These are phyloP conservation scores for Lindgomyces ingoldianus DNA, from an alignment of 495 filamentous ascomycete species.

Conservation along the genomic window DNA sequence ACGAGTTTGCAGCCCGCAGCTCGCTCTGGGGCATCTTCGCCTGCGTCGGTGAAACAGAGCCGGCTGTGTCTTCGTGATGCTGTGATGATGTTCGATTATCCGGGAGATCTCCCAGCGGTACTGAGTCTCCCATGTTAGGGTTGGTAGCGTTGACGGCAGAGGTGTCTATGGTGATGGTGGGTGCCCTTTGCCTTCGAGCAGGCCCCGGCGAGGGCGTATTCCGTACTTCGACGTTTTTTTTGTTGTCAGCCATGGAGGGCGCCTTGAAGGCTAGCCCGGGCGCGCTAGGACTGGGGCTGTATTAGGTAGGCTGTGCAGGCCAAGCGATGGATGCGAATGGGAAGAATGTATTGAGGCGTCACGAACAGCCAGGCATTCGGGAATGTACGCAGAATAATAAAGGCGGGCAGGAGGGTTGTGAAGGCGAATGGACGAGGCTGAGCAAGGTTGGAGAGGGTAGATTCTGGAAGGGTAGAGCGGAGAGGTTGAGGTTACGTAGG, in stretches of 20 bases:
- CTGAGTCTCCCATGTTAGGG: constrained; percentile 31
- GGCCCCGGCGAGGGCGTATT: constrained; percentile 36
- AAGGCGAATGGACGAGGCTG: constrained; percentile 29
- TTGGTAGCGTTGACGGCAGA: constrained; percentile 35
- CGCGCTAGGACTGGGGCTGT: constrained; percentile 11
- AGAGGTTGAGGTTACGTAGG: not conserved
- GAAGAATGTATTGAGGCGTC: constrained; percentile 32
- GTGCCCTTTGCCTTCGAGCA: constrained; percentile 37
- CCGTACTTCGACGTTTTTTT: constrained; percentile 18
- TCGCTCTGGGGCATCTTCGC: constrained; percentile 54
- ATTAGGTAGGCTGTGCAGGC: constrained; percentile 27
- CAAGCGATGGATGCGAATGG: constrained; percentile 18
- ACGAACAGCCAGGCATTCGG: constrained; percentile 25
- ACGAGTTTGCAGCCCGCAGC: constrained; percentile 61
- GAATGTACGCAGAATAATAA: constrained; percentile 29
- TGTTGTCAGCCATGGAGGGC: constrained; percentile 28
- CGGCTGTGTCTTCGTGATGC: constrained; percentile 6
- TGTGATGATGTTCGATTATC: constrained; percentile 25
- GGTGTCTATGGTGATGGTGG: constrained; percentile 42
- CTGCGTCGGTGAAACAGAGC: constrained; percentile 17
- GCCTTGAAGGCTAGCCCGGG: constrained; percentile 8
- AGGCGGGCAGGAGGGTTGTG: not conserved
- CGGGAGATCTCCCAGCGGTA: constrained; percentile 14
- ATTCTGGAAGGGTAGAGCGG: not conserved
- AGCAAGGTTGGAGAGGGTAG: not conserved